phyloP scores from a whole-genome alignment of 2,329 filamentous ascomycete species.

The Alternaria postmessia region DNA sequence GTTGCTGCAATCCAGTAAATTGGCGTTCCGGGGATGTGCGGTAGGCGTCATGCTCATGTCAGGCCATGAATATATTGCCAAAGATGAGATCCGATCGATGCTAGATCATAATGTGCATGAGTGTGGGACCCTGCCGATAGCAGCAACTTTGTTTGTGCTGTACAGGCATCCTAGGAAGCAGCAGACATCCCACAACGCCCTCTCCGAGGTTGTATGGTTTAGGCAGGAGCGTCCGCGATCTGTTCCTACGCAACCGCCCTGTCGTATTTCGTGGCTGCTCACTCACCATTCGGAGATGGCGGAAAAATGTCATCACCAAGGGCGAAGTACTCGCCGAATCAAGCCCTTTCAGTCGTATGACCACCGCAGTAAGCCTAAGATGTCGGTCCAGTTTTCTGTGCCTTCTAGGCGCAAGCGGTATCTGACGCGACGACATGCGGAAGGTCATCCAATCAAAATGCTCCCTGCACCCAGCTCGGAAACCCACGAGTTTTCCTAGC shows the following conservation, averaged over 20 bases:
- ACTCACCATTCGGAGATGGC: background rate
- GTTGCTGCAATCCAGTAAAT: conserved; percentile 20
- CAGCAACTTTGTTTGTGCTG: background rate
- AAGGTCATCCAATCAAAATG: conserved; percentile 15
- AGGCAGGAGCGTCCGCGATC: background rate
- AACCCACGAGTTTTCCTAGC: conserved; percentile 2
- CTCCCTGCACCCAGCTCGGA: conserved; percentile 7
- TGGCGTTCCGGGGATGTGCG: conserved; percentile 9
- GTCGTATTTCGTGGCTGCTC: conserved; percentile 1
- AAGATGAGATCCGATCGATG: conserved; percentile 21
- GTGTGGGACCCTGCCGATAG: background rate
- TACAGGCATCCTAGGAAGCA: conserved; percentile 2
- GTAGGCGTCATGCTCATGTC: conserved; percentile 15
- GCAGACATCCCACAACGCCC: conserved; percentile 1
- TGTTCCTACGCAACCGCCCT: background rate
- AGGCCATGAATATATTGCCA: conserved; percentile 17
- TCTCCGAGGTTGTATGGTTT: background rate
- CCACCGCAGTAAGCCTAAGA: background rate
- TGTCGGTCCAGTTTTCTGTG: background rate
- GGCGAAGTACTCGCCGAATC: background rate
- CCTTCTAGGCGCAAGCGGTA: conserved; percentile 1
- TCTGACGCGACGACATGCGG: conserved; percentile 7
- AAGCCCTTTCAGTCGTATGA: background rate
- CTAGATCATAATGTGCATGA: conserved; percentile 19
- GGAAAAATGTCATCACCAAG: background rate